Evolutionary conservation across 345 rosid species (phyloP).

Genomic region (Lepidium sativum): DNA sequence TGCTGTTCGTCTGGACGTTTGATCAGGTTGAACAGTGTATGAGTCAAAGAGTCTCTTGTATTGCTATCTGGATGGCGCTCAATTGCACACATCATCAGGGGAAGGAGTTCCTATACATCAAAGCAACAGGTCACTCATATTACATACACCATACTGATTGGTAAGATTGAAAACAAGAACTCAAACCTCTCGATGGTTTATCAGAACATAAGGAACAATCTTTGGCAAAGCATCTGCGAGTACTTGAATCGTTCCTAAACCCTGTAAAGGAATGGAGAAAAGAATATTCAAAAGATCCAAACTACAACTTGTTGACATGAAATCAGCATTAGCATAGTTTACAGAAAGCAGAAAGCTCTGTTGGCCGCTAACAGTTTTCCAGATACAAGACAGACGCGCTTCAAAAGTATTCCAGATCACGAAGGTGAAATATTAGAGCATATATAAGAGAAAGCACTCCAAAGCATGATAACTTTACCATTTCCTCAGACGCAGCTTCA

Average conservation of each 20-base stretch:
- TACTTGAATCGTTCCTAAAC: conserved; percentile 82
- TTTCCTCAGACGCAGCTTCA: conserved; percentile 42
- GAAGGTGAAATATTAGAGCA: not conserved
- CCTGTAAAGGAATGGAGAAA: conserved; percentile 43
- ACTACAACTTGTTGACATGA: conserved; percentile 2
- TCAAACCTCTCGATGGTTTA: conserved; percentile 93
- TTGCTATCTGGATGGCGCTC: conserved; percentile 85
- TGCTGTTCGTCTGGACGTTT: conserved; percentile 98
- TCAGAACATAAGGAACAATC: conserved; percentile 95
- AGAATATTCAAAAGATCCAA: conserved; percentile 4
- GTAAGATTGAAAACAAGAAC: not conserved
- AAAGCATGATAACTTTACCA: conserved; percentile 43
- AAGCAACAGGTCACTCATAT: conserved; percentile 7
- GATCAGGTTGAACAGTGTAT: conserved; percentile 85
- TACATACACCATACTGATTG: not conserved
- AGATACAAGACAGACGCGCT: not conserved
- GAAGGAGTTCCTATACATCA: conserved; percentile 74
- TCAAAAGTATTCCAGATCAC: not conserved
- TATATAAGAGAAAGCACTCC: conserved; percentile 5
- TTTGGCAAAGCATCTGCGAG: conserved; percentile 96
- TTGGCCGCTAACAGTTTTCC: not conserved
- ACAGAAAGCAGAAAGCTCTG: not conserved
- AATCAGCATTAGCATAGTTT: not conserved
- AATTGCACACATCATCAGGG: conserved; percentile 96
- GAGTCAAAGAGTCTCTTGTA: conserved; percentile 88